These are phyloP conservation scores for Podaxis sp. DNA, from an alignment of 768 basidiomycete genomes.

Conservation along the genomic window DNA sequence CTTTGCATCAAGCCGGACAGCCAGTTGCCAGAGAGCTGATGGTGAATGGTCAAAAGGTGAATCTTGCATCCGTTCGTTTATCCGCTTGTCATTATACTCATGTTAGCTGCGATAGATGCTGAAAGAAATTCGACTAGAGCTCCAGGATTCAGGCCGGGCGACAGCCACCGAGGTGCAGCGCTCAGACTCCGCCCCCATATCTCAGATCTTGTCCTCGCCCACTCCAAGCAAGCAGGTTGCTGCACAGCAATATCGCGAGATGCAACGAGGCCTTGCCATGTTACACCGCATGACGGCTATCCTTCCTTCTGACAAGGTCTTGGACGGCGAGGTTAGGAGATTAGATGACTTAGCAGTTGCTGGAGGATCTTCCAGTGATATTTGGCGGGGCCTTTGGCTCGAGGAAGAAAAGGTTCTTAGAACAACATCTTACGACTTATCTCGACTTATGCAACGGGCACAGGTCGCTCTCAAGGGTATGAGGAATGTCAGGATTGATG, in stretches of 20 bases:
- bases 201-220: not conserved
- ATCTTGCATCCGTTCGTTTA: not conserved
- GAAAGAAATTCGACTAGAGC: not conserved
- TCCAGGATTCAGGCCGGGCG: not conserved
- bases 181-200: not conserved
- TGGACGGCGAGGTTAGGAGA: constrained; percentile 51
- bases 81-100: not conserved
- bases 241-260: not conserved
- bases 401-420: constrained; percentile 44
- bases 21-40: not conserved
- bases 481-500: not conserved
- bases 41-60: not conserved
- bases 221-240: not conserved
- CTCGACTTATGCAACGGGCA: not conserved
- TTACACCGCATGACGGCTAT: constrained; percentile 35
- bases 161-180: not conserved
- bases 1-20: not conserved
- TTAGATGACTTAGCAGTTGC: constrained; percentile 38
- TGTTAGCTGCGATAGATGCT: not conserved
- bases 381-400: constrained; percentile 58
- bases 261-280: constrained; percentile 1
- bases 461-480: constrained; percentile 6
- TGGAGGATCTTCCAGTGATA: constrained; percentile 55
- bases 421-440: not conserved
- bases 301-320: constrained; percentile 48